Evolutionary conservation across 345 rosid genomes (phyloP).

Genomic region (Kandelia obovata): DNA sequence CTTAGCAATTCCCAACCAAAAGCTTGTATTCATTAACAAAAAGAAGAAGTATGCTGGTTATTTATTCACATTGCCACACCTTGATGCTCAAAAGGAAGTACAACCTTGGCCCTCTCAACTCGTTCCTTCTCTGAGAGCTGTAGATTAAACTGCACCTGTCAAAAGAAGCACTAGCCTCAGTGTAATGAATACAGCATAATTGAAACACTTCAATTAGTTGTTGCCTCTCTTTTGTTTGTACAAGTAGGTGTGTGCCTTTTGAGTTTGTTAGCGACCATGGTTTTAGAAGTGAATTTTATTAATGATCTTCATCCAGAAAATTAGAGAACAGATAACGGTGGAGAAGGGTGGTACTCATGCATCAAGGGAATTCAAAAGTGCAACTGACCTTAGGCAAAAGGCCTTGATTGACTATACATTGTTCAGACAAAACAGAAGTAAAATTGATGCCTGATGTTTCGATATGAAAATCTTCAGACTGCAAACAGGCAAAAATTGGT

Average conservation of each 20-base stretch:
- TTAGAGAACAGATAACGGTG: too few species aligned
- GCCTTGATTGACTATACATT: slow-evolving; percentile 41
- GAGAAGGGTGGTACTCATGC: not conserved
- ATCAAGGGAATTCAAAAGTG: not conserved
- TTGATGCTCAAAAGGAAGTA: slow-evolving; percentile 98
- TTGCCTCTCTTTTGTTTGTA: not conserved
- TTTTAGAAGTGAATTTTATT: not conserved
- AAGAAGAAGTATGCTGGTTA: not conserved
- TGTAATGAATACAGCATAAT: slow-evolving; percentile 2
- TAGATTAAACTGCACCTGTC: slow-evolving; percentile 81
- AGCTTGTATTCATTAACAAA: not conserved
- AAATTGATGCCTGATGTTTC: slow-evolving; percentile 57
- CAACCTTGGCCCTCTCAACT: slow-evolving; percentile 68
- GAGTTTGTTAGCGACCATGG: not conserved
- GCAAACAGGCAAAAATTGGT: slow-evolving; percentile 18
- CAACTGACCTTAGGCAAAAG: slow-evolving; percentile 70
- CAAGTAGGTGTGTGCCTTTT: not conserved
- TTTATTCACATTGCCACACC: slow-evolving; percentile 34
- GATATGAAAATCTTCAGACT: slow-evolving; percentile 66
- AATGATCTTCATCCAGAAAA: too few species aligned
- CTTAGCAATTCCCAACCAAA: not conserved
- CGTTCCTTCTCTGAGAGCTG: slow-evolving; percentile 77
- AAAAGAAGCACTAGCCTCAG: slow-evolving; percentile 18
- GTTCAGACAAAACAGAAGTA: slow-evolving; percentile 49
- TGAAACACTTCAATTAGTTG: not conserved